Base-by-base conservation (phyloP, 176 grass and related monocot species). In the Miscanthus lutarioriparius region DNA sequence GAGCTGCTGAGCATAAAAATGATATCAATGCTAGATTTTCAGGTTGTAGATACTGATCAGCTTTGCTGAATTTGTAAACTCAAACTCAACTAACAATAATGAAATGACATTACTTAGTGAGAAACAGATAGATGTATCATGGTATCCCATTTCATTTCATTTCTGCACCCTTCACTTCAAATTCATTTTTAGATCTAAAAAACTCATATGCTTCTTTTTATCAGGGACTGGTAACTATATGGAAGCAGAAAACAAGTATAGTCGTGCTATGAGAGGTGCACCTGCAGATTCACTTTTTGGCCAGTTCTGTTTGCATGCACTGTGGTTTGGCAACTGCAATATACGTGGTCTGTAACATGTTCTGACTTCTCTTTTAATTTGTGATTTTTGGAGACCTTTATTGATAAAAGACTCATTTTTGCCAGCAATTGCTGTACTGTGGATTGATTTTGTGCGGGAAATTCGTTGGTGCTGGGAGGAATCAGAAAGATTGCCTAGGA, bases 381-480 rank as follows among this genome's bases (percentile, higher is more conserved):
- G 6, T 82, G 3, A 74, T 77, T 67, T 72, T 72, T 78, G 23
- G 41, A 22, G 73, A 74, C 17, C 30, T 78, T 28, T 59, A 77
- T 38, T 74, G 33, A 47, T 45, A 73, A 90, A 75, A 67, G 33
- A 67, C 35, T 35, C 81, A 19, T 72, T 89, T 88, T 64, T 85
- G 75, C 49, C 86, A 98, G 96, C 93, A 80, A 95, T 98, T 86
- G 87, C 91, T 70, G 85, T 90, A 45, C 78, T 98, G 56, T 98
- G 96, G 96, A 93, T 98, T 89, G 93, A 98, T 86, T 98, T 98
- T 92, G 93, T 93, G n/a, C 91, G 96, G 20, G 96, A 98, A 93
- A 88, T 98, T 82, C 91, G 89, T 66, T 98, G 96, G 96, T 95
- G 86, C 81, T 98, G 96, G 96, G 93, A 95, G 41, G 96, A 98